Conservation (phyloP, 177 flowering plant species). For the Vitis hybrid region DNA sequence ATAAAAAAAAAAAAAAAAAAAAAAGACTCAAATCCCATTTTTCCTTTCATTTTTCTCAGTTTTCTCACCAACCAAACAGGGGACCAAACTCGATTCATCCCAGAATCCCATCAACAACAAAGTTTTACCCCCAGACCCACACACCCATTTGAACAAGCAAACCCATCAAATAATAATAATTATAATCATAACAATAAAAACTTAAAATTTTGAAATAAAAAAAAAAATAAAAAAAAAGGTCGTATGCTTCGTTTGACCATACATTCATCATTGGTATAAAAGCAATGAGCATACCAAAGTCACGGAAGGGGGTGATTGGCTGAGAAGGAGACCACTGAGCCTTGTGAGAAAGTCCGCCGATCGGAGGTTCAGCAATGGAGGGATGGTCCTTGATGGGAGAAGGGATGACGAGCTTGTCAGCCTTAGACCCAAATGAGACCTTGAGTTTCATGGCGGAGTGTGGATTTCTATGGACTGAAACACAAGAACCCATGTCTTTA, state of each 20-base stretch:
- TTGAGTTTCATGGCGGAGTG: slow-evolving; percentile 31
- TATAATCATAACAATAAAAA: background rate
- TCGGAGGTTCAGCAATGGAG: slow-evolving; percentile 14
- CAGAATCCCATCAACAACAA: too few relatives aligned
- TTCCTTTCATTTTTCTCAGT: too few relatives aligned
- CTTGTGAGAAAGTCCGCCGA: slow-evolving; percentile 11
- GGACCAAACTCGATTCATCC: too few relatives aligned
- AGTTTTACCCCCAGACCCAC: too few relatives aligned
- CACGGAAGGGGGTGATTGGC: slow-evolving; percentile 5
- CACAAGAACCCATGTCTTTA: slow-evolving; percentile 48
- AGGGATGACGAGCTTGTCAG: slow-evolving; percentile 23
- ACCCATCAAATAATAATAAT: too few relatives aligned
- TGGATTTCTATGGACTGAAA: slow-evolving; percentile 29
- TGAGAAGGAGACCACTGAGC: slow-evolving; percentile 16
- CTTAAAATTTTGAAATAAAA: background rate
- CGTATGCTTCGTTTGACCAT: background rate
- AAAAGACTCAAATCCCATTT: too few relatives aligned
- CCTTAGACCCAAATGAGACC: slow-evolving; percentile 24
- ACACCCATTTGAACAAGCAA: too few relatives aligned
- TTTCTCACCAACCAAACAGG: too few relatives aligned
- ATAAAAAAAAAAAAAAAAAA: too few relatives aligned
- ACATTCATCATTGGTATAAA: background rate
- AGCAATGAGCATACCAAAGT: slow-evolving; percentile 27
- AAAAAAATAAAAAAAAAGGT: background rate
- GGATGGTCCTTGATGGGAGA: slow-evolving; percentile 33